phyloP scores from a whole-genome alignment of 176 grass and related monocot species.

The Aegilops umbellulata region DNA sequence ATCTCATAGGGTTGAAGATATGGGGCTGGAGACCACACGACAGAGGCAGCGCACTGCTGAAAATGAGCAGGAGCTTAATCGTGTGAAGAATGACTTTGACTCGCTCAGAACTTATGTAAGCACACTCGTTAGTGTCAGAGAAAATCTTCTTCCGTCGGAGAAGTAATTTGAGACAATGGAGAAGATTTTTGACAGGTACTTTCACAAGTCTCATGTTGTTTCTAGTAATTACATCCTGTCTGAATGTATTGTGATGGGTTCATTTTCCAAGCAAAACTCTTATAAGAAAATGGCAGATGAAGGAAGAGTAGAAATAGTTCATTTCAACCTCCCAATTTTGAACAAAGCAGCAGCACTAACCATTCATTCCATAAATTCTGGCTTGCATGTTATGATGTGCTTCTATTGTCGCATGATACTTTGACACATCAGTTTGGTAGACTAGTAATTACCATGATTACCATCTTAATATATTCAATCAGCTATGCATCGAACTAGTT shows the following conservation, averaged over 20 bases:
- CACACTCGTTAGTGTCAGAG: conserved; percentile 76
- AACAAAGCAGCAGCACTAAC: neutral
- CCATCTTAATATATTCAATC: neutral
- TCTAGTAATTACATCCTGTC: conserved; percentile 4
- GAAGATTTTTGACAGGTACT: conserved; percentile 83
- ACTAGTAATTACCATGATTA: neutral
- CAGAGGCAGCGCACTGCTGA: conserved; percentile 78
- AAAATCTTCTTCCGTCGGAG: conserved; percentile 73
- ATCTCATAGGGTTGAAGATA: conserved; percentile 86
- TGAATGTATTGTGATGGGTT: neutral
- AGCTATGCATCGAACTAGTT: neutral
- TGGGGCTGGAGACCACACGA: conserved; percentile 72
- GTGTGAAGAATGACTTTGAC: conserved; percentile 87
- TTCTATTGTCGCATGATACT: neutral
- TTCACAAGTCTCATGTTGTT: conserved; percentile 2
- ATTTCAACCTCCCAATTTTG: neutral
- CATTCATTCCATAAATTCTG: neutral
- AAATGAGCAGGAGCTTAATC: conserved; percentile 76
- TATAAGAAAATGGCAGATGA: neutral
- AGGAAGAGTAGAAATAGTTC: neutral
- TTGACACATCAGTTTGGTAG: neutral
- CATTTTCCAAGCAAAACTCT: neutral
- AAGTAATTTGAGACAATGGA: conserved; percentile 82
- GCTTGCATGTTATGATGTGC: neutral
- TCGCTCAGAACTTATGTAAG: conserved; percentile 69